Evolutionary conservation across 768 basidiomycete genomes (phyloP).

Genomic region (Boletus vinaceobasis): DNA sequence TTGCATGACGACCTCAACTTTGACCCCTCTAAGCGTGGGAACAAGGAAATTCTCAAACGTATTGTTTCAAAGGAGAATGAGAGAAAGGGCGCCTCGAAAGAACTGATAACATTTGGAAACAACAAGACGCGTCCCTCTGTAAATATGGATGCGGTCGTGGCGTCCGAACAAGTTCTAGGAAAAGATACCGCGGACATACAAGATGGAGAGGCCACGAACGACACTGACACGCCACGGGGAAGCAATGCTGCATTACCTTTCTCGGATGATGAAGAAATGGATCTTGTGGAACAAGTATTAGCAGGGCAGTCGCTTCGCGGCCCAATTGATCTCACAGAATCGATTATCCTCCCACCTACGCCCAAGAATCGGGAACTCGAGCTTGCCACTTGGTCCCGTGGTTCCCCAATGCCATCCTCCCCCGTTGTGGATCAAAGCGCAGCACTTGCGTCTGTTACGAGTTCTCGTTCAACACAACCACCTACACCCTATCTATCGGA

Average conservation of each 20-base stretch:
- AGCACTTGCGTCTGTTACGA: slow-evolving; percentile 8
- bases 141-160: slow-evolving; percentile 22
- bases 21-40: slow-evolving; percentile 76
- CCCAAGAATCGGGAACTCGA: slow-evolving; percentile 91
- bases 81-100: slow-evolving; percentile 53
- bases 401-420: slow-evolving; percentile 48
- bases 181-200: slow-evolving; percentile 29
- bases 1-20: slow-evolving; percentile 90
- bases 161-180: slow-evolving; percentile 31
- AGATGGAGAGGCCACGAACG: slow-evolving; percentile 10
- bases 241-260: slow-evolving; percentile 17
- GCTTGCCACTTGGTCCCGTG: slow-evolving; percentile 74
- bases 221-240: slow-evolving; percentile 19
- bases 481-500: slow-evolving; percentile 2
- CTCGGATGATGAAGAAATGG: slow-evolving; percentile 82
- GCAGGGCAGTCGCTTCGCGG: slow-evolving; percentile 68
- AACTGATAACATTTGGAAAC: slow-evolving; percentile 46
- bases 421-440: slow-evolving; percentile 39
- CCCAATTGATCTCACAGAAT: slow-evolving; percentile 77
- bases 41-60: slow-evolving; percentile 82
- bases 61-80: slow-evolving; percentile 66
- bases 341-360: slow-evolving; percentile 74
- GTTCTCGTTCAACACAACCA: slow-evolving; percentile 2
- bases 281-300: slow-evolving; percentile 94
- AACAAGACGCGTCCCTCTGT: slow-evolving; percentile 14